These are phyloP conservation scores for Xylaria acuta DNA, from an alignment of 495 filamentous ascomycete genomes.

Conservation along the genomic window DNA sequence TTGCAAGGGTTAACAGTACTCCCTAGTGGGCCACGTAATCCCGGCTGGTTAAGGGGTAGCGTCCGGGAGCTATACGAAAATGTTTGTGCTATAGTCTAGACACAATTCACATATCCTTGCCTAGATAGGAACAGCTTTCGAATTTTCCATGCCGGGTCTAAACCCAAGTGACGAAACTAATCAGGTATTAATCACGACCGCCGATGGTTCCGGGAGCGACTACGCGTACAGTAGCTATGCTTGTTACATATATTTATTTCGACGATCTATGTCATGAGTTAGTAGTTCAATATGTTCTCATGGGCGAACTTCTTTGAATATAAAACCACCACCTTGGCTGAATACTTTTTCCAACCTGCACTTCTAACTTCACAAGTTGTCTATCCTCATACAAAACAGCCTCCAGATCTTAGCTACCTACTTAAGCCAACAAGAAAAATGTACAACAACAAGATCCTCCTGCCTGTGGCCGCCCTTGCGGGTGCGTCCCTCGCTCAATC, in stretches of 20 bases:
- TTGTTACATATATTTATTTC: not conserved
- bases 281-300: not conserved
- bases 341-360: not conserved
- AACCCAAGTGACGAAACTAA: not conserved
- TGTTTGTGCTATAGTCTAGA: not conserved
- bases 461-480: not conserved
- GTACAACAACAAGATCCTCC: constrained; percentile 3
- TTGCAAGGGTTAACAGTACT: not conserved
- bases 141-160: not conserved
- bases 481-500: not conserved
- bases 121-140: not conserved
- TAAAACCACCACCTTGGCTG: not conserved
- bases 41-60: not conserved
- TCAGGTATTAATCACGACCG: not conserved
- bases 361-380: not conserved
- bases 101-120: not conserved
- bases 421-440: not conserved
- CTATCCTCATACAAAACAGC: not conserved
- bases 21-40: not conserved
- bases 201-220: not conserved
- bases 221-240: not conserved
- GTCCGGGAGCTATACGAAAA: not conserved
- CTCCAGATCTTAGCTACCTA: not conserved
- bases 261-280: not conserved
- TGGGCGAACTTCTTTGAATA: not conserved